Conservation (phyloP, 768 basidiomycete genomes). For the Termitomyces sp. region DNA sequence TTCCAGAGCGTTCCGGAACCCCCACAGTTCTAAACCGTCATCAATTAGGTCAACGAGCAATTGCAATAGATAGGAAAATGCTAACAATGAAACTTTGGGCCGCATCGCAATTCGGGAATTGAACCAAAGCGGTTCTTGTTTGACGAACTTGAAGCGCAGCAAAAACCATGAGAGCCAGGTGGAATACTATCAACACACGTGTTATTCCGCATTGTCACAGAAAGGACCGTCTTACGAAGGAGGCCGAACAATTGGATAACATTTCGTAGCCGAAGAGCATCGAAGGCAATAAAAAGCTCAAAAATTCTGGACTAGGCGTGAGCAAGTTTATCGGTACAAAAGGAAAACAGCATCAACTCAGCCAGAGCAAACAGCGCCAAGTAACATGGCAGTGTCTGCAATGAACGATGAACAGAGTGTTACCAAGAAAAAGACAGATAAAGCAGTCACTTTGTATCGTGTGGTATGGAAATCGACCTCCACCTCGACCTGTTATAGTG, state of each 20-base stretch:
- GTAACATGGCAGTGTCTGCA: constrained; percentile 77
- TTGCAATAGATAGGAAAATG: background rate
- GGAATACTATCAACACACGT: constrained; percentile 51
- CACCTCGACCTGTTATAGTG: constrained; percentile 41
- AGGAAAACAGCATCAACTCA: constrained; percentile 43
- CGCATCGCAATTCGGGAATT: constrained; percentile 26
- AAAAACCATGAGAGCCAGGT: constrained; percentile 66
- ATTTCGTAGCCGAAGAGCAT: constrained; percentile 77
- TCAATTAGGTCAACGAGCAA: background rate
- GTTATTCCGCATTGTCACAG: background rate
- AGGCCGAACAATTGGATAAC: constrained; percentile 75
- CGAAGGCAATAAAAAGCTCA: constrained; percentile 74
- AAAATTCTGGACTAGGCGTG: constrained; percentile 52
- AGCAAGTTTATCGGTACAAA: constrained; percentile 2
- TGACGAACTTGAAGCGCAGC: constrained; percentile 75
- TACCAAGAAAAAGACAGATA: background rate
- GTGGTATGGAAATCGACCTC: constrained; percentile 35
- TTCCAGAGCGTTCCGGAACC: constrained; percentile 54
- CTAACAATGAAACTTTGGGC: constrained; percentile 33
- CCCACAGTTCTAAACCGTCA: constrained; percentile 33
- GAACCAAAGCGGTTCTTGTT: constrained; percentile 58
- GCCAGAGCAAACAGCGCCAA: constrained; percentile 79
- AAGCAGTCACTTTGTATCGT: constrained; percentile 46
- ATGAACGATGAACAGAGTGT: background rate
- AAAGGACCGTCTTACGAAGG: constrained; percentile 38